Percentiles rank a stretch among this genome's conserved stretches.
These are phyloP conservation scores for Vitis amurensis DNA, from an alignment of 164 flowering plant species.

Conservation along the genomic window DNA sequence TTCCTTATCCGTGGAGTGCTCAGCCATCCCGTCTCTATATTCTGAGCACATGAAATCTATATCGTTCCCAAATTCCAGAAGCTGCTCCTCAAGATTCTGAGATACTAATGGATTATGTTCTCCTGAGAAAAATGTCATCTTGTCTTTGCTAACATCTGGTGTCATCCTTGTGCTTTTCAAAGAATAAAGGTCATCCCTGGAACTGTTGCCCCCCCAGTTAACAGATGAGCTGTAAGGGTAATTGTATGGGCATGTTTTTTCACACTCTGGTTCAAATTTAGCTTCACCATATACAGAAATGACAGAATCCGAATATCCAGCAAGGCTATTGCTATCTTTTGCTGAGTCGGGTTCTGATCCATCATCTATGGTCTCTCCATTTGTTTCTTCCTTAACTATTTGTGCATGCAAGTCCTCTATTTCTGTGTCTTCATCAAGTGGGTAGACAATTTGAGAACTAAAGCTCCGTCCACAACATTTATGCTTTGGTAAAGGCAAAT, in stretches of 20 bases:
- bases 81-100: slow-evolving; percentile 28
- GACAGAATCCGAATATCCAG: slow-evolving; percentile 33
- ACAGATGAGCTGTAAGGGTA: slow-evolving; percentile 36
- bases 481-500: slow-evolving; percentile 56
- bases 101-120: slow-evolving; percentile 5
- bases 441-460: slow-evolving; percentile 11
- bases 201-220: slow-evolving; percentile 23
- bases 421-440: slow-evolving; percentile 10
- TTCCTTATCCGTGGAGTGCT: slow-evolving; percentile 38
- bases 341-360: slow-evolving; percentile 37
- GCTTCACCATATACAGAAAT: slow-evolving; percentile 25
- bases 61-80: slow-evolving; percentile 29
- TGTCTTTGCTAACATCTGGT: slow-evolving; percentile 11
- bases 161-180: slow-evolving; percentile 14
- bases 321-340: slow-evolving; percentile 52
- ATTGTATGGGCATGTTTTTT: slow-evolving; percentile 10
- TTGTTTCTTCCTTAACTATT: slow-evolving; percentile 9
- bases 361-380: background rate
- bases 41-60: slow-evolving; percentile 28
- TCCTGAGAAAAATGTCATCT: background rate
- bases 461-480: slow-evolving; percentile 27
- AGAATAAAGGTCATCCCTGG: slow-evolving; percentile 17
- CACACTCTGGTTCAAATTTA: slow-evolving; percentile 11
- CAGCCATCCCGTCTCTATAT: slow-evolving; percentile 17
- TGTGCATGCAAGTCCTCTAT: background rate